These are phyloP conservation scores for Sclerotinia sclerotiorum DNA, from an alignment of 2,329 filamentous ascomycete genomes.

Conservation along the genomic window DNA sequence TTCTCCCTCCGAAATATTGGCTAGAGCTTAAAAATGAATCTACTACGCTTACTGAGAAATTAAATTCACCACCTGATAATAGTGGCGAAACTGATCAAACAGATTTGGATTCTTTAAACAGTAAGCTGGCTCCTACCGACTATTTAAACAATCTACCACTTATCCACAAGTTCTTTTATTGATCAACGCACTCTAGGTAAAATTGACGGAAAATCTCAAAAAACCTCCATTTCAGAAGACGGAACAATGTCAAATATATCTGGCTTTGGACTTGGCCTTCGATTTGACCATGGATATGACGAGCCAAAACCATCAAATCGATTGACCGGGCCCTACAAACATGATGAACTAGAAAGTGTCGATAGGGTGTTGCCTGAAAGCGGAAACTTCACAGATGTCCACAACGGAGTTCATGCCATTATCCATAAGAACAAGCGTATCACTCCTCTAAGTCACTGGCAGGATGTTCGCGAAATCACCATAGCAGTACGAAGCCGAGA, in stretches of 20 bases:
- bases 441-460: slow-evolving; percentile 79
- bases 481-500: slow-evolving; percentile 52
- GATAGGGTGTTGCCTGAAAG: background rate
- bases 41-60: background rate
- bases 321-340: background rate
- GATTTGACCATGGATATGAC: slow-evolving; percentile 4
- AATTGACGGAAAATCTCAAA: background rate
- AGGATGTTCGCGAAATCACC: slow-evolving; percentile 83
- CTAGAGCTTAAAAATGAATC: slow-evolving; percentile 18
- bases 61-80: background rate
- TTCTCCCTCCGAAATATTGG: slow-evolving; percentile 64
- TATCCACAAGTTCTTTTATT: background rate
- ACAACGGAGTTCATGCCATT: slow-evolving; percentile 32
- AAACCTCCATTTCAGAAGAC: background rate
- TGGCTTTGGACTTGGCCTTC: background rate
- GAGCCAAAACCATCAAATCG: background rate
- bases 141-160: background rate
- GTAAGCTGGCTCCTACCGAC: background rate
- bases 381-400: background rate
- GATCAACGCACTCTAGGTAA: background rate
- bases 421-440: slow-evolving; percentile 68
- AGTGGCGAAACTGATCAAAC: background rate
- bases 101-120: background rate
- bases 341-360: background rate
- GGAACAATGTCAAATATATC: background rate